Base-by-base conservation (phyloP, 352 stramenopile genomes). In the Nothophytophthora sp. region DNA sequence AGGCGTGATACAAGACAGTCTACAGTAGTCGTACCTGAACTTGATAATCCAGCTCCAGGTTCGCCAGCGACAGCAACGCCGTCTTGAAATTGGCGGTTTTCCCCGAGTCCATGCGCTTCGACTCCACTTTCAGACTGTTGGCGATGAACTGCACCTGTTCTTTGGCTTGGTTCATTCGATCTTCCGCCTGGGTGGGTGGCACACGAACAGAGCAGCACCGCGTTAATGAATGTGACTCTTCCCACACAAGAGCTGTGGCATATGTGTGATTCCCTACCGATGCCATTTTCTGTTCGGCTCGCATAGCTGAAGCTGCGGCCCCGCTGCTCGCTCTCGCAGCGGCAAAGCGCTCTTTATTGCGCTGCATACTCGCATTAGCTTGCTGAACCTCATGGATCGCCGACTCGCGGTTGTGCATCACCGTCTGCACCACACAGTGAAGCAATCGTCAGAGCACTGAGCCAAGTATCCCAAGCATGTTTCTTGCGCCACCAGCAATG, bases 131-230 rank as follows among this genome's bases (percentile, higher is more conserved):
- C 12, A 95, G 55, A 49, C 85, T 95, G 29, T 80, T 87, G 11
- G 85, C 83, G 29, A 95, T 95, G 44, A 95, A 95, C 16, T 91
- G 74, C 18, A 95, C 85, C 72, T 95, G 85, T 44, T 94, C 82
- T 35, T 86, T 85, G 5, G 85, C 85, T 25, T 87, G 67, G 42
- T 95, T 95, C 82, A 95, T 93, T 15, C 82, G 72, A 37, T 93
- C 85, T 63, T 95, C 85, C 2, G 85, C 85, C 81, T 91, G 27
- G 0, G 36, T 7, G 2, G 7, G 16, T 32, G 22, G 38, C 15
- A 5, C 6, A 51, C 19, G 36, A 55, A 12, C n/a, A 24, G 2
- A 24, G 6, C 50, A 19, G 15, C 19, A 24, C 4, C n/a, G 27
- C 2, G 18, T 40, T 27, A 29, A 27, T n/a, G 16, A 19, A 27